Base-by-base conservation (phyloP, 768 basidiomycete genomes). In the Glaciozyma martinii region DNA sequence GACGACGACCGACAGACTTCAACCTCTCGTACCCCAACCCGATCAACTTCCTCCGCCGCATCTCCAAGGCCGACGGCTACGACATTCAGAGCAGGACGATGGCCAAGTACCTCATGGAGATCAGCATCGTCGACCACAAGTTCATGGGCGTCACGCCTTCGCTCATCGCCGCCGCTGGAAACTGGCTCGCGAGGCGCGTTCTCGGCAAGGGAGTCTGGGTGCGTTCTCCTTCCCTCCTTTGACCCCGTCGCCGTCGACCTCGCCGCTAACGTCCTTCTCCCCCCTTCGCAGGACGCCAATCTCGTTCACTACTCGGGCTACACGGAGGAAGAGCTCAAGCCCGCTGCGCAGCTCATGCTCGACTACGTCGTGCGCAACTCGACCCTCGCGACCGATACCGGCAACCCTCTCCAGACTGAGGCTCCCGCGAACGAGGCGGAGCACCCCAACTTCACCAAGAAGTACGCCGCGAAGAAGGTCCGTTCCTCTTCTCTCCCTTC, bases 61-160 rank as follows among this genome's bases (percentile, higher is more conserved):
- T 89, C 62, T 90, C 88, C 79, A 97, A 95, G 78, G 93, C 91
- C 4, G 93, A 97, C 71, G 85, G 86, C 62, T 94, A 90, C 76
- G 88, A 93, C 71, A 82, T 88, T 37, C 84, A 89, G 71, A 86
- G 86, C 21, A 79, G 92, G 62, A 92, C 91, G 5, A 81, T 95
- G 25, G 90, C 85, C 43, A 95, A 97, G 76, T 97, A 90, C 77
- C 81, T 95, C 59, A 79, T 93, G 60, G 93, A 95, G 78, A 88
- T 95, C 56, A 83, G 84, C 18, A 83, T 84, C 58, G 79, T 95
- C 25, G 91, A 97, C 69, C 84, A 86, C 80, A 79, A 82, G n/a
- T 78, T 97, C 66, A 78, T 97, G 53, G 80, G 80, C 3, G 82
- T 83, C 8, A 82, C 86, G 13, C 89, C 93, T 4, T 90, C 88